A percentile compares a stretch with the other conserved stretches of the same genome.
phyloP scores from a whole-genome alignment of 805 yeast genomes.

The Komagataella ulmi region DNA sequence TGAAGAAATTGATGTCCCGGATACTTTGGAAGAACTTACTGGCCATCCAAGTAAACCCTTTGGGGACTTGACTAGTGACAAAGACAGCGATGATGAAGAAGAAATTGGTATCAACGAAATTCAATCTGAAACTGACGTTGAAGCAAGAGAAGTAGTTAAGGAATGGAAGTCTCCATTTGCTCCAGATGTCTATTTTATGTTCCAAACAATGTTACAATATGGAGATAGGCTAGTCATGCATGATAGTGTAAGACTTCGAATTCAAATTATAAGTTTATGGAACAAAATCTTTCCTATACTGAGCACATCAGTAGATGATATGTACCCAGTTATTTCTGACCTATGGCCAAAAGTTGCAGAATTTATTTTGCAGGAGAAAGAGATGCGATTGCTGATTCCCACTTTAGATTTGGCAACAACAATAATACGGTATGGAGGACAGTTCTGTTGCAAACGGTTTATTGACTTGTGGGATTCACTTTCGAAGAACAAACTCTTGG shows the following conservation, averaged over 20 bases:
- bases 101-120: conserved; percentile 9
- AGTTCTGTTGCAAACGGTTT: conserved; percentile 27
- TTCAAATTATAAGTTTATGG: conserved; percentile 41
- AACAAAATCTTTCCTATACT: conserved; percentile 33
- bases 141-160: conserved; percentile 13
- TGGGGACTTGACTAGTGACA: conserved; percentile 18
- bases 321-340: conserved; percentile 37
- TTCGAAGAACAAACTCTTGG: neutral
- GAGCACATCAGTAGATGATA: conserved; percentile 29
- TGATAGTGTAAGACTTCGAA: conserved; percentile 40
- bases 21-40: conserved; percentile 8
- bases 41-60: conserved; percentile 10
- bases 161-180: conserved; percentile 66
- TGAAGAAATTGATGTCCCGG: conserved; percentile 6
- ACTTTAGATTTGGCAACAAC: conserved; percentile 10
- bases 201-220: conserved; percentile 51
- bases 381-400: conserved; percentile 10
- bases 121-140: conserved; percentile 6
- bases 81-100: conserved; percentile 25
- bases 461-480: conserved; percentile 24
- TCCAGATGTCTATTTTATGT: conserved; percentile 37
- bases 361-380: conserved; percentile 3
- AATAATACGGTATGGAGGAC: conserved; percentile 19
- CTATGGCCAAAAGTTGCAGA: conserved; percentile 33
- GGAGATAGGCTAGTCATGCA: conserved; percentile 61